Conservation (phyloP, 2,329 filamentous ascomycete genomes). For the Trichoderma guizhouense region DNA sequence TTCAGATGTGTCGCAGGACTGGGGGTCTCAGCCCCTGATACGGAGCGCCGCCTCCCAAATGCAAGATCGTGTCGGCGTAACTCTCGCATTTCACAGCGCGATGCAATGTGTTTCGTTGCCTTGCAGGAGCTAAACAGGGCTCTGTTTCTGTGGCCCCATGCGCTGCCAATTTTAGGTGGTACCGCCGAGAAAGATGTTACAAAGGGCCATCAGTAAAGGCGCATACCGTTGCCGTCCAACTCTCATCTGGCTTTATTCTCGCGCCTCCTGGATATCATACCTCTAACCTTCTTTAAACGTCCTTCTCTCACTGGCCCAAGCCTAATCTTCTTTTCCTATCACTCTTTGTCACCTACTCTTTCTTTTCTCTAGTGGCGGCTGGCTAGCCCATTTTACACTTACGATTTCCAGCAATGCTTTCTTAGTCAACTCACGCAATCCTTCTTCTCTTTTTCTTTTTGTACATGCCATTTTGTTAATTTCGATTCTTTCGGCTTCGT, state of each 20-base stretch:
- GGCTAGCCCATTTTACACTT: background rate
- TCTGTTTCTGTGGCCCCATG: conserved; percentile 4
- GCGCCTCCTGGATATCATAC: background rate
- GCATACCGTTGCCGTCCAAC: background rate
- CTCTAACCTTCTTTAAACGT: background rate
- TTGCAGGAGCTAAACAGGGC: conserved; percentile 8
- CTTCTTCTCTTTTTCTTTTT: background rate
- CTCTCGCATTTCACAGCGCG: conserved; percentile 18
- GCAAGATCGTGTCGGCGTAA: conserved; percentile 7
- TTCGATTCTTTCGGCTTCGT: conserved; percentile 6
- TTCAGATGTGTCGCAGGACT: conserved; percentile 48
- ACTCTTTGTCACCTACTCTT: background rate
- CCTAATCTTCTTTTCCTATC: background rate
- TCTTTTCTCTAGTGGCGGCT: background rate
- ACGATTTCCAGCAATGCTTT: background rate
- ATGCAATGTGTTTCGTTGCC: conserved; percentile 18
- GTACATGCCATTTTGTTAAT: background rate
- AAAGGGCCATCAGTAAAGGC: background rate
- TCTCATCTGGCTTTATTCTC: background rate
- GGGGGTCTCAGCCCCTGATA: conserved; percentile 32
- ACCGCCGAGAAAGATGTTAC: conserved; percentile 5
- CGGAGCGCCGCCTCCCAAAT: conserved; percentile 20
- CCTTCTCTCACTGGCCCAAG: background rate
- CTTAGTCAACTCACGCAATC: background rate
- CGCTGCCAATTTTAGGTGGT: conserved; percentile 10